These are phyloP conservation scores for Aquanectria penicillioides DNA, from an alignment of 2,329 filamentous ascomycete genomes.

Conservation along the genomic window DNA sequence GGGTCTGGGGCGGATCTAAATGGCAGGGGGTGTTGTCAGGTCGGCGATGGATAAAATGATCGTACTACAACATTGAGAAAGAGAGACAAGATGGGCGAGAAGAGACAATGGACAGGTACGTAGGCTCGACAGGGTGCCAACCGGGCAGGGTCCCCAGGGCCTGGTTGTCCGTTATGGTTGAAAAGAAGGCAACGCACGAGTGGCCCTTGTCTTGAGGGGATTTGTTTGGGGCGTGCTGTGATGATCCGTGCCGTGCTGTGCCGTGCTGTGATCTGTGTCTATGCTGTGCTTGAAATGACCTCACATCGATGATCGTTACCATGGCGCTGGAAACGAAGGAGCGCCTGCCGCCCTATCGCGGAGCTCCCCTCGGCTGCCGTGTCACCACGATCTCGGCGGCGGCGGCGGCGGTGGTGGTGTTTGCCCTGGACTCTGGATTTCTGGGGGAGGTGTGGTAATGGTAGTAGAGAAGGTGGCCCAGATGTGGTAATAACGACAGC, in stretches of 20 bases:
- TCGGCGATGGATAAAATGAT: constrained; percentile 3
- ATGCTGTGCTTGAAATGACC: neutral
- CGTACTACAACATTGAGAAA: neutral
- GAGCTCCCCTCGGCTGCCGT: constrained; percentile 4
- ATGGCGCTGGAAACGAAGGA: constrained; percentile 3
- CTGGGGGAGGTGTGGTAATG: neutral
- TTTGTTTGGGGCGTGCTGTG: no score
- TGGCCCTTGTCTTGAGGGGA: no score
- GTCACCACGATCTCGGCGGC: neutral
- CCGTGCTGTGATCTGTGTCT: neutral
- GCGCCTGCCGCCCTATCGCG: constrained; percentile 1
- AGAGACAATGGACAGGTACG: constrained; percentile 7
- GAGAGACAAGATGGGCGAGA: neutral
- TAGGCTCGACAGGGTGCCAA: neutral
- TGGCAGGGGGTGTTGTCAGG: neutral
- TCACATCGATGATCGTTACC: neutral
- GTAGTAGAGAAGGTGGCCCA: neutral
- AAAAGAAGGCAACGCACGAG: neutral
- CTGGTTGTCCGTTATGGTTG: neutral
- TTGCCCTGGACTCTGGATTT: neutral
- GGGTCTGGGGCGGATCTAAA: constrained; percentile 21
- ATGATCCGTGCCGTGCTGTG: no score
- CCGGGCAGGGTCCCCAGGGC: neutral
- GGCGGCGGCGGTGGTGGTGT: no score
- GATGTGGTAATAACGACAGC: neutral